Conservation (phyloP, 129 eudicot species). For the Tanacetum coccineum region DNA sequence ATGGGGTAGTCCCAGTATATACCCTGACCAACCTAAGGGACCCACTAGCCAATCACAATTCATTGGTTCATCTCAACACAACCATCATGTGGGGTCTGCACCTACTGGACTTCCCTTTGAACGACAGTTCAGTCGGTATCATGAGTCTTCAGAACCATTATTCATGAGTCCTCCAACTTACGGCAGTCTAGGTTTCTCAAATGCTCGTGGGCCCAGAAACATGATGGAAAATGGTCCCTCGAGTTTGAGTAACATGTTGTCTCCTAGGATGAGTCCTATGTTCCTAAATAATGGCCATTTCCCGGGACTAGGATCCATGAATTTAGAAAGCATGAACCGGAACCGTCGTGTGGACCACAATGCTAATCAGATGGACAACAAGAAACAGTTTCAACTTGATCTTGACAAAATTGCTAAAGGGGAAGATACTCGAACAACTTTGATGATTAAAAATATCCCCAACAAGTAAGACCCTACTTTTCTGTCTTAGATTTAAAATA, state of each 20-base stretch:
- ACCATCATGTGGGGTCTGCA: slow-evolving; percentile 71
- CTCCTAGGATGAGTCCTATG: slow-evolving; percentile 46
- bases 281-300: slow-evolving; percentile 48
- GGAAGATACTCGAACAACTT: slow-evolving; percentile 79
- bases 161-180: slow-evolving; percentile 37
- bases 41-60: slow-evolving; percentile 30
- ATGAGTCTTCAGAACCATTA: slow-evolving; percentile 46
- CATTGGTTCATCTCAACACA: slow-evolving; percentile 42
- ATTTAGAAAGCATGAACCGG: slow-evolving; percentile 34
- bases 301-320: slow-evolving; percentile 33
- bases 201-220: slow-evolving; percentile 42
- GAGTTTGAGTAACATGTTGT: slow-evolving; percentile 48
- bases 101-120: slow-evolving; percentile 62
- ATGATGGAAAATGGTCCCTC: slow-evolving; percentile 53
- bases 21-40: slow-evolving; percentile 10
- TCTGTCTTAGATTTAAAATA: not conserved
- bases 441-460: slow-evolving; percentile 95
- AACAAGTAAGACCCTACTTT: slow-evolving; percentile 54
- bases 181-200: slow-evolving; percentile 41
- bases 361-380: slow-evolving; percentile 58
- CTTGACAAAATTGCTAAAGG: slow-evolving; percentile 66
- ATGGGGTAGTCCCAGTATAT: slow-evolving; percentile 65
- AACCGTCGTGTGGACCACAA: slow-evolving; percentile 44
- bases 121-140: slow-evolving; percentile 42
- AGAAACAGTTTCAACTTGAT: slow-evolving; percentile 79